Evolutionary conservation across 1,284 basidiomycete species (phyloP).

Genomic region (Cryptococcus floricola): DNA sequence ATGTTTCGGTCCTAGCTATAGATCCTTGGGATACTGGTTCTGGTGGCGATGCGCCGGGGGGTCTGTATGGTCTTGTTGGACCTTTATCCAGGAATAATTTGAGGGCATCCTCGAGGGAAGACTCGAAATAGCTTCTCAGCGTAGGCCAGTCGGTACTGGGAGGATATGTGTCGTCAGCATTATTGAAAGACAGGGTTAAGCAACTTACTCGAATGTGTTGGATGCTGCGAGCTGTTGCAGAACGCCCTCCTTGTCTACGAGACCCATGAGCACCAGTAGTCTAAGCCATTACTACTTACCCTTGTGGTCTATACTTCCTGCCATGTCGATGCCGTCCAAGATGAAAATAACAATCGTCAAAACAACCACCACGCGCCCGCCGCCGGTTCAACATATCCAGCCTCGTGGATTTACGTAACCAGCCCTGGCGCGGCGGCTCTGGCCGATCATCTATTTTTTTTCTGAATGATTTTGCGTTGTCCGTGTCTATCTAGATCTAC

Average conservation of each 20-base stretch:
- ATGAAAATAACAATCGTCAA: no score
- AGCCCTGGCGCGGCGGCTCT: not conserved
- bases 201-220: slow-evolving; percentile 63
- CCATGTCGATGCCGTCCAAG: no score
- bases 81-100: slow-evolving; percentile 21
- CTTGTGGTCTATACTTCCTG: no score
- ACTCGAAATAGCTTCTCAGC: slow-evolving; percentile 55
- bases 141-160: slow-evolving; percentile 68
- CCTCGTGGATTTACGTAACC: no score
- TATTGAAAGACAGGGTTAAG: not conserved
- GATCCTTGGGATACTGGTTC: not conserved
- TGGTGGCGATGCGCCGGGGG: slow-evolving; percentile 5
- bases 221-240: slow-evolving; percentile 65
- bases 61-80: slow-evolving; percentile 16
- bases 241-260: slow-evolving; percentile 32
- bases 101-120: slow-evolving; percentile 18
- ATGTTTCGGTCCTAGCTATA: not conserved
- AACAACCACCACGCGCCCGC: no score
- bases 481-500: not conserved
- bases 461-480: not conserved
- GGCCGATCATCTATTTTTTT: not conserved
- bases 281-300: not conserved
- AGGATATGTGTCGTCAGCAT: slow-evolving; percentile 11
- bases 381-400: no score
- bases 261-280: not conserved